These are phyloP conservation scores for Carex myosuroides DNA, from an alignment of 176 grass and related monocot genomes.

Conservation along the genomic window DNA sequence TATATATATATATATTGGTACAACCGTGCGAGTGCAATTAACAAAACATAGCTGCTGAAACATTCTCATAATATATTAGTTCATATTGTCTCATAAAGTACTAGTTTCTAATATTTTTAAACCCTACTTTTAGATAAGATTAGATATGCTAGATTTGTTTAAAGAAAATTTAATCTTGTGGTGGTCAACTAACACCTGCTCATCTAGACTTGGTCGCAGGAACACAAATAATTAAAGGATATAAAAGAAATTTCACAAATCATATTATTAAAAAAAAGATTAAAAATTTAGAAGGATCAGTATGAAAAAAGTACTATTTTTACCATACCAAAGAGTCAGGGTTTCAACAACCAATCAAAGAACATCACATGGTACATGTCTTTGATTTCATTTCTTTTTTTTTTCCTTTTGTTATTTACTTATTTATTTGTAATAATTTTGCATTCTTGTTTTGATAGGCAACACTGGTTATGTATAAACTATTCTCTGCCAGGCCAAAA, in stretches of 20 bases:
- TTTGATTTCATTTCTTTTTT: background rate
- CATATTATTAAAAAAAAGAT: background rate
- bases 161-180: background rate
- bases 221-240: background rate
- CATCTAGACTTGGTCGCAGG: background rate
- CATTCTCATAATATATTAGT: constrained; percentile 8
- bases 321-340: background rate
- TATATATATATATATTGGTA: background rate
- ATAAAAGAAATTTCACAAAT: background rate
- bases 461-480: too few species aligned
- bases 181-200: background rate
- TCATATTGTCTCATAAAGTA: background rate
- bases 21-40: background rate
- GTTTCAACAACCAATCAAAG: background rate
- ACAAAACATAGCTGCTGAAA: background rate
- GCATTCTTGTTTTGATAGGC: too few species aligned
- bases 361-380: background rate
- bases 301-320: background rate
- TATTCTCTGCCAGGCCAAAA: too few species aligned
- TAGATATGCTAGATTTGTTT: background rate
- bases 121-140: constrained; percentile 15
- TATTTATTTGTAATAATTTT: background rate
- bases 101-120: background rate
- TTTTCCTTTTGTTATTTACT: background rate
- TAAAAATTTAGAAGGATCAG: background rate